Base-by-base conservation (phyloP, 768 basidiomycete species). In the Collybia nuda region DNA sequence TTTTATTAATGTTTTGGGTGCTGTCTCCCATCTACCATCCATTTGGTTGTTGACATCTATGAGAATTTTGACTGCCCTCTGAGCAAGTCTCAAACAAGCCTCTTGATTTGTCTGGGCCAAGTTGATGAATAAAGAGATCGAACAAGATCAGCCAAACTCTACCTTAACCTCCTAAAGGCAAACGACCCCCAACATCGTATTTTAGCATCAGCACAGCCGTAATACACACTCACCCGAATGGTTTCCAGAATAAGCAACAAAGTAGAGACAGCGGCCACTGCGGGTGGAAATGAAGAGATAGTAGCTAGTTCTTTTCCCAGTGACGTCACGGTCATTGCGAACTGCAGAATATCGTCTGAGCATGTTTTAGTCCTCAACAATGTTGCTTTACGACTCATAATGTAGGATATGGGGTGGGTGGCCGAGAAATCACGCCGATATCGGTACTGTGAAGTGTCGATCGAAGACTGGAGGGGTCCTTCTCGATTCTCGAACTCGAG, bases 221-320 rank as follows among this genome's bases (percentile, higher is more conserved):
- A 5, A 28, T 28, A 11, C 28, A 28, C 28, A 28, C 11, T 11
- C 28, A 50, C 48, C 40, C 50, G 56, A 17, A 58, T 37, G 1
- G 51, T 53, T 26, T 50, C 41, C 8, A 53, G 21, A 3, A 58
- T 51, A 2, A 53, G 48, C 38, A 58, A 40, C 5, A 56, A 32
- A 12, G 52, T 35, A 4, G 55, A 44, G 1, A 52, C 44, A 17
- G 44, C 48, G 9, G 51, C 54, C 9, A 49, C 51, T 12, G 57
- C 51, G 38, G 51, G 49, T 17, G 54, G 52, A 45, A 42, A 53
- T 15, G 43, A 48, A n/a, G 49, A 44, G 24, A 55, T 55, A 28
- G 32, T 50, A 50, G 8, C 54, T 38, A 15, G 41, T 44, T 57
- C 53, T 38, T 40, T 40, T 8, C 44, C 51, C 14, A 53, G 40